phyloP scores from a whole-genome alignment of 495 filamentous ascomycete species.

The Xylaria flabelliformis region DNA sequence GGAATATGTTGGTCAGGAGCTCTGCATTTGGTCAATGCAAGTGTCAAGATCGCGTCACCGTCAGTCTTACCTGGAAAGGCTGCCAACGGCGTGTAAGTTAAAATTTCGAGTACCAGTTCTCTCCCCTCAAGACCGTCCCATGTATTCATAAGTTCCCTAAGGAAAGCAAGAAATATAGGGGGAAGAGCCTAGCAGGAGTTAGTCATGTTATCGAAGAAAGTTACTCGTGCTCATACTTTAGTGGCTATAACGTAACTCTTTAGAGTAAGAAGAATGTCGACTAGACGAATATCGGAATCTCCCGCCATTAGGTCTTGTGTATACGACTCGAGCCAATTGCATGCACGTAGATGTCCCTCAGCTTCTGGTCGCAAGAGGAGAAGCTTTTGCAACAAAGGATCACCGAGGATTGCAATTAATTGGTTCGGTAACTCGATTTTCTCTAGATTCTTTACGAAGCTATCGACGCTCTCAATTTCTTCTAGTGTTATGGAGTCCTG shows the following conservation, averaged over 20 bases:
- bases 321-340: constrained; percentile 70
- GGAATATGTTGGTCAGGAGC: constrained; percentile 56
- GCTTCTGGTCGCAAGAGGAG: constrained; percentile 68
- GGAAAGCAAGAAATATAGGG: constrained; percentile 65
- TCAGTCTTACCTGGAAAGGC: constrained; percentile 59
- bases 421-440: constrained; percentile 83
- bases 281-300: constrained; percentile 55
- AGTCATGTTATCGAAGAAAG: constrained; percentile 29
- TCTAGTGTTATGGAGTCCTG: constrained; percentile 74
- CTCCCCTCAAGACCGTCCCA: constrained; percentile 73
- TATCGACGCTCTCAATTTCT: constrained; percentile 73
- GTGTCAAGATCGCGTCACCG: constrained; percentile 12
- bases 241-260: constrained; percentile 65
- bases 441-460: constrained; percentile 78
- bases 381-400: constrained; percentile 80
- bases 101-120: constrained; percentile 67
- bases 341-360: constrained; percentile 59
- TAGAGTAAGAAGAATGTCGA: constrained; percentile 64
- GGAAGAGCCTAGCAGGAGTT: constrained; percentile 61
- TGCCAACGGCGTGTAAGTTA: constrained; percentile 67
- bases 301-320: constrained; percentile 64
- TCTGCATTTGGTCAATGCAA: constrained; percentile 50
- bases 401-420: constrained; percentile 74
- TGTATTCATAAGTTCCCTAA: constrained; percentile 62
- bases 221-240: constrained; percentile 58